phyloP scores from a whole-genome alignment of 345 rosid species.

The Eucalyptus victrix region DNA sequence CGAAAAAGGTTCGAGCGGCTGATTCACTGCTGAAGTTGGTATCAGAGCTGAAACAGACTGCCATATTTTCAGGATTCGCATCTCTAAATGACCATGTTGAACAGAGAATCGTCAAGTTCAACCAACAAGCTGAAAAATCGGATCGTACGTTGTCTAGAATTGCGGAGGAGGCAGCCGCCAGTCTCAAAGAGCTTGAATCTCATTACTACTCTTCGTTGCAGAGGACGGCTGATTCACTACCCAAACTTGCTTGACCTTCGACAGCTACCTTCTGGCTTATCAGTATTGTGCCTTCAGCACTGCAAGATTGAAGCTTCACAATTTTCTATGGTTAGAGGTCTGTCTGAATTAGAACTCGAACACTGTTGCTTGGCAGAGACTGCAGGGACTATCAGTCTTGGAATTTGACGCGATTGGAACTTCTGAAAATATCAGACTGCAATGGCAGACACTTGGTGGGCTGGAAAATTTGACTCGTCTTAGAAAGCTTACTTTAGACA shows the following conservation, averaged over 20 bases:
- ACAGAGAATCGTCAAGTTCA: slow-evolving; percentile 57
- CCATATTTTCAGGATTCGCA: slow-evolving; percentile 86
- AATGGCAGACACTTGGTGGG: neutral
- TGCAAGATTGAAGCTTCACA: neutral
- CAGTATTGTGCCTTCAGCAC: neutral
- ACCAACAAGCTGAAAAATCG: slow-evolving; percentile 54
- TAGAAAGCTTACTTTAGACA: neutral
- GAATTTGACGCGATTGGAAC: neutral
- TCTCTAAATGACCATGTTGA: slow-evolving; percentile 85
- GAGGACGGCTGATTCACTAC: slow-evolving; percentile 2
- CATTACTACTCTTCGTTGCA: slow-evolving; percentile 75
- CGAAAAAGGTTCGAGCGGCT: slow-evolving; percentile 72
- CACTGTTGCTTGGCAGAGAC: too few species aligned
- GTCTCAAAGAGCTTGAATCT: slow-evolving; percentile 83
- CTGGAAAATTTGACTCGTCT: neutral
- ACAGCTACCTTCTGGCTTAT: neutral
- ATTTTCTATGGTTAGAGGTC: neutral
- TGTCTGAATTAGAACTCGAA: neutral
- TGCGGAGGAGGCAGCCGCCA: slow-evolving; percentile 76
- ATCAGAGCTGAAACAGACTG: slow-evolving; percentile 81
- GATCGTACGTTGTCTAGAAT: slow-evolving; percentile 55
- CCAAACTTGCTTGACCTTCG: neutral
- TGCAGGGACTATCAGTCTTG: neutral
- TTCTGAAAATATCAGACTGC: neutral
- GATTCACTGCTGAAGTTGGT: slow-evolving; percentile 84